Evolutionary conservation across 768 basidiomycete species (phyloP).

Genomic region (Leccinum imitatum): DNA sequence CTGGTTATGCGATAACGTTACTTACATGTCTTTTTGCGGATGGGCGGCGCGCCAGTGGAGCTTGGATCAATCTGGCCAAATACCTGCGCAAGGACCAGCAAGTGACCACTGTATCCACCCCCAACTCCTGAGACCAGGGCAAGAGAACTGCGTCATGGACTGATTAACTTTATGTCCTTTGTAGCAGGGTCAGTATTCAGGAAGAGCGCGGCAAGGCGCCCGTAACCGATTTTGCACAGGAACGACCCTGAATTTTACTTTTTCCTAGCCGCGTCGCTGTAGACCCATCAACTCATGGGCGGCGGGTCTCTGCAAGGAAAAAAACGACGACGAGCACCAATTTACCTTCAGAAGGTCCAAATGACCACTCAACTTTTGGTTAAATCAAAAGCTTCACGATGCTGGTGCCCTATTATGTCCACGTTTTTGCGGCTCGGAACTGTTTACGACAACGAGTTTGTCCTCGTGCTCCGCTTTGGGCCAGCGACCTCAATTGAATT

Average conservation of each 20-base stretch:
- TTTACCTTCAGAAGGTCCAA: not conserved
- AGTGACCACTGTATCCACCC: not conserved
- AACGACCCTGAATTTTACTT: conserved; percentile 8
- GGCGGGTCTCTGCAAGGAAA: not conserved
- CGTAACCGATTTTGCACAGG: not conserved
- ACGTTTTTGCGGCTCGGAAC: not conserved
- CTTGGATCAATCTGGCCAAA: not conserved
- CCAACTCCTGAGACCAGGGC: not conserved
- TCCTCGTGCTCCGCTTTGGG: not conserved
- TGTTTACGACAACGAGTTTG: conserved; percentile 6
- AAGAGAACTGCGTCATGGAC: not conserved
- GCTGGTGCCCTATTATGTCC: conserved; percentile 7
- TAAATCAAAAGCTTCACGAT: not conserved
- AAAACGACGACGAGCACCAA: not conserved
- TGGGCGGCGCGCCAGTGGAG: not conserved
- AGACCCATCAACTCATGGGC: not conserved
- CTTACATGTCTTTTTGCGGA: not conserved
- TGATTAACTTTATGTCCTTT: not conserved
- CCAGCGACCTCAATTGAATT: not conserved
- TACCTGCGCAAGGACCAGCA: not conserved
- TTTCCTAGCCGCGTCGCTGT: not conserved
- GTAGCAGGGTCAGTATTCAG: not conserved
- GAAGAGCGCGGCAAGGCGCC: not conserved
- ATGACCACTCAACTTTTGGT: not conserved
- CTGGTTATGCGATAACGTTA: not conserved